Conservation (phyloP, 208 protist genomes). For the Phytomonas francai region DNA sequence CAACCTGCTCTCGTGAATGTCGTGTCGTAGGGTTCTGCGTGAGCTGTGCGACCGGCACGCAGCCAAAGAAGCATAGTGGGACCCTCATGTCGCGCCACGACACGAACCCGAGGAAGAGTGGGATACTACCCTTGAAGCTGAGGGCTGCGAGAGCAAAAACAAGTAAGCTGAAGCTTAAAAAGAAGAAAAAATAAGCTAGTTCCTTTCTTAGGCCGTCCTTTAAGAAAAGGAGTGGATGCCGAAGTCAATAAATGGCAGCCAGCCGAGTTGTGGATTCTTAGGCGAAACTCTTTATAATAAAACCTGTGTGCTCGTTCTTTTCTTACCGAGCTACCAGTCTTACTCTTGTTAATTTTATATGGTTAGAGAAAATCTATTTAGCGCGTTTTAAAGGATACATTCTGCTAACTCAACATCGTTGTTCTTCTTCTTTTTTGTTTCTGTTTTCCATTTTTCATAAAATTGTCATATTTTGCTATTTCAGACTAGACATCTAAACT, state of each 20-base stretch:
- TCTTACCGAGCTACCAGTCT: background rate
- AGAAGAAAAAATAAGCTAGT: conserved; percentile 18
- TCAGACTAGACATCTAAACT: background rate
- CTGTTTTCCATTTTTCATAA: conserved; percentile 1
- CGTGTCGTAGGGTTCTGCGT: conserved; percentile 83
- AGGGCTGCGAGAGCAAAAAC: conserved; percentile 17
- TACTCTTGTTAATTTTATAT: background rate
- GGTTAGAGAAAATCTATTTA: background rate
- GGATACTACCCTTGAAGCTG: conserved; percentile 25
- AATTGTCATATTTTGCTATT: background rate
- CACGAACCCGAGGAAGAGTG: conserved; percentile 3
- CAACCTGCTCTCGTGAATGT: conserved; percentile 53
- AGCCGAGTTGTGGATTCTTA: background rate
- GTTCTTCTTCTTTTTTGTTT: background rate
- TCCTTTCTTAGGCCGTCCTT: conserved; percentile 3
- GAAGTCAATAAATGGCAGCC: background rate
- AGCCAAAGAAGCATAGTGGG: conserved; percentile 49
- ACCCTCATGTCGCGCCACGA: conserved; percentile 48
- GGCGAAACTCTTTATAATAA: background rate
- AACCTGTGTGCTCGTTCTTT: background rate
- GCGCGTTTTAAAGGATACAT: background rate
- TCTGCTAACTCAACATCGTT: background rate
- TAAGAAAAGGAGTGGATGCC: background rate
- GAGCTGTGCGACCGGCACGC: conserved; percentile 62
- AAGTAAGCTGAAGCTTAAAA: conserved; percentile 51